A percentile compares a stretch with the other conserved stretches of the same genome.
phyloP scores from a whole-genome alignment of 352 stramenopile species.

The Phytophthora multivora region DNA sequence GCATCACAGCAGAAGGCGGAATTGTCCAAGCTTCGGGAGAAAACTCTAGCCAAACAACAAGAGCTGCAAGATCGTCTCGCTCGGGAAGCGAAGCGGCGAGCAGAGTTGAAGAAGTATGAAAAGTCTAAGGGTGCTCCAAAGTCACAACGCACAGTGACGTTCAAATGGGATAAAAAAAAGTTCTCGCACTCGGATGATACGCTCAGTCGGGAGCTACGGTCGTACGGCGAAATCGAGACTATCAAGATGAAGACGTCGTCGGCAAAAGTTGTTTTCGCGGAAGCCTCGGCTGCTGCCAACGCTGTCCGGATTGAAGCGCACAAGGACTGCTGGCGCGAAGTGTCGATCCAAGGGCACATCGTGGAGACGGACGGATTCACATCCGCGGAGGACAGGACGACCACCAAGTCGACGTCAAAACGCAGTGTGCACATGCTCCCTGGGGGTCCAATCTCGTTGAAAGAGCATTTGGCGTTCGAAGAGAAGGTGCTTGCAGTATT shows the following conservation, averaged over 20 bases:
- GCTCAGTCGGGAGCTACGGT: conserved; percentile 56
- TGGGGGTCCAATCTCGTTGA: conserved; percentile 48
- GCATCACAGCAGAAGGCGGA: conserved; percentile 46
- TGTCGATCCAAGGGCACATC: conserved; percentile 77
- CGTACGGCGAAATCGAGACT: conserved; percentile 66
- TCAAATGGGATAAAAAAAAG: conserved; percentile 78
- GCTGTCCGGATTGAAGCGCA: conserved; percentile 75
- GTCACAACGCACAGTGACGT: conserved; percentile 72
- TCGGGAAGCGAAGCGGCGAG: conserved; percentile 45
- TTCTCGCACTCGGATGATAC: conserved; percentile 81
- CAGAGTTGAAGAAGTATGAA: conserved; percentile 40
- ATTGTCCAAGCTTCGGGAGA: conserved; percentile 60
- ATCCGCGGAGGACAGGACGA: conserved; percentile 27
- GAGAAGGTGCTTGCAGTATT: conserved; percentile 56
- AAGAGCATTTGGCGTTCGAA: conserved; percentile 65
- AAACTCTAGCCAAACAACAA: conserved; percentile 51
- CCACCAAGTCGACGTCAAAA: conserved; percentile 11
- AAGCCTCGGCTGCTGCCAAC: conserved; percentile 51
- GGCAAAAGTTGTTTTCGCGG: conserved; percentile 65
- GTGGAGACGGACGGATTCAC: conserved; percentile 57
- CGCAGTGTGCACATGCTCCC: conserved; percentile 38
- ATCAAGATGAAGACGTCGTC: conserved; percentile 78
- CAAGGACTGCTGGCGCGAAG: conserved; percentile 68
- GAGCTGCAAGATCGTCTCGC: conserved; percentile 58
- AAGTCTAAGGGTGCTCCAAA: conserved; percentile 37